phyloP scores from a whole-genome alignment of 2,329 filamentous ascomycete species.

The Trichophyton verrucosum region DNA sequence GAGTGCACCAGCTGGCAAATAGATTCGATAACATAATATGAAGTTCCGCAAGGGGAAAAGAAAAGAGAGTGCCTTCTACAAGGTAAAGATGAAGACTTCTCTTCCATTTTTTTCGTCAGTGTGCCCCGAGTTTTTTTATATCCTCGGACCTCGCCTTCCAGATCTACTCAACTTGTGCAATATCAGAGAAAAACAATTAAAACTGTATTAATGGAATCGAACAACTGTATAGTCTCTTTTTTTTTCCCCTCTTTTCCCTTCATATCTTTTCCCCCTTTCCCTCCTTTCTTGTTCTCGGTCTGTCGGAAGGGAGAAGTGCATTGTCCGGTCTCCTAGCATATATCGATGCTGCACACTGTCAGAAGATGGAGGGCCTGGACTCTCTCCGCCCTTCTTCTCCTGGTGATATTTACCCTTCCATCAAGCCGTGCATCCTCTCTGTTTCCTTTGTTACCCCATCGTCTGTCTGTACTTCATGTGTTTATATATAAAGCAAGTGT shows the following conservation, averaged over 20 bases:
- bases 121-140: background rate
- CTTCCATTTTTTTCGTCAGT: background rate
- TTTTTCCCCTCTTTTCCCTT: background rate
- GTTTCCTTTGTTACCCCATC: background rate
- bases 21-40: slow-evolving; percentile 2
- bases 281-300: background rate
- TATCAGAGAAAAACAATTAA: slow-evolving; percentile 6
- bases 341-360: background rate
- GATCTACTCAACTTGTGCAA: slow-evolving; percentile 7
- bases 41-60: background rate
- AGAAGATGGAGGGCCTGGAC: background rate
- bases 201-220: slow-evolving; percentile 8
- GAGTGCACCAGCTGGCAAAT: slow-evolving; percentile 32
- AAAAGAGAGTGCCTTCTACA: background rate
- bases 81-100: background rate
- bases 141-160: background rate
- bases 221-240: slow-evolving; percentile 4
- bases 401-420: background rate
- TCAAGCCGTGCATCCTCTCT: background rate
- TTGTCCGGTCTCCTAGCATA: background rate
- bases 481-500: slow-evolving; percentile 3
- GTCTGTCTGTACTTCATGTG: background rate
- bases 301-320: background rate
- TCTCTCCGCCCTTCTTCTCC: background rate
- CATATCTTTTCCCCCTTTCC: background rate